A percentile compares a stretch with the other conserved stretches of the same genome.
Evolutionary conservation across 441 rosid species (phyloP).

Genomic region (California macrophylla): DNA sequence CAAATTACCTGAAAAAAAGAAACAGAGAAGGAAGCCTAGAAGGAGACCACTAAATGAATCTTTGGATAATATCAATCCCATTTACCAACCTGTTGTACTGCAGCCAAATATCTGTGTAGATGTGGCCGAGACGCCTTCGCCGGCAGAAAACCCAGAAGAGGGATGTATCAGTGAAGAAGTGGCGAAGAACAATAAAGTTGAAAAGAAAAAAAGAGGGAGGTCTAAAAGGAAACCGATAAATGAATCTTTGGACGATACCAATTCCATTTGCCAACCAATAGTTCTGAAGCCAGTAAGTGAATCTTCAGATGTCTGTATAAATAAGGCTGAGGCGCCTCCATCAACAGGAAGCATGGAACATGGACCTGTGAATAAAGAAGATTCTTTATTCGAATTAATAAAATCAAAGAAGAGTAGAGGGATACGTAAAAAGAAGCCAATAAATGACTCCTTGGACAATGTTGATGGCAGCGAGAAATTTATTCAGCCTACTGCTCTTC

Average conservation of each 20-base stretch:
- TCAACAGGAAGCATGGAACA: background rate
- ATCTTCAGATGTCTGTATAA: background rate
- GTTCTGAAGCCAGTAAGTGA: background rate
- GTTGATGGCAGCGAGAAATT: slow-evolving; percentile 26
- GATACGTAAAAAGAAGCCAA: slow-evolving; percentile 38
- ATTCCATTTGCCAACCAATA: background rate
- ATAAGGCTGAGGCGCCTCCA: background rate
- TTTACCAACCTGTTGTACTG: background rate
- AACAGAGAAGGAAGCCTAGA: background rate
- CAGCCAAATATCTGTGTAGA: background rate
- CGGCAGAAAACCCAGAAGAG: slow-evolving; percentile 26
- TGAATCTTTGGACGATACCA: slow-evolving; percentile 16
- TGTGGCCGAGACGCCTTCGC: background rate
- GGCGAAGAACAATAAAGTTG: slow-evolving; percentile 18
- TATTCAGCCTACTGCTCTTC: slow-evolving; percentile 36
- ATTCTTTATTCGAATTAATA: slow-evolving; percentile 16
- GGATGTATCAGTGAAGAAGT: slow-evolving; percentile 19
- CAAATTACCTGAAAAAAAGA: background rate
- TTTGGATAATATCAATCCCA: background rate
- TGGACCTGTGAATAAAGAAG: background rate
- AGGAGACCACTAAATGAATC: background rate
- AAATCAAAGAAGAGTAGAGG: slow-evolving; percentile 37
- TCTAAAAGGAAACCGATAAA: slow-evolving; percentile 39
- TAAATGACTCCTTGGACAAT: slow-evolving; percentile 24
- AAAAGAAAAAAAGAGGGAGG: slow-evolving; percentile 43